Conservation (phyloP, 345 rosid species). For the Camelina neglecta region DNA sequence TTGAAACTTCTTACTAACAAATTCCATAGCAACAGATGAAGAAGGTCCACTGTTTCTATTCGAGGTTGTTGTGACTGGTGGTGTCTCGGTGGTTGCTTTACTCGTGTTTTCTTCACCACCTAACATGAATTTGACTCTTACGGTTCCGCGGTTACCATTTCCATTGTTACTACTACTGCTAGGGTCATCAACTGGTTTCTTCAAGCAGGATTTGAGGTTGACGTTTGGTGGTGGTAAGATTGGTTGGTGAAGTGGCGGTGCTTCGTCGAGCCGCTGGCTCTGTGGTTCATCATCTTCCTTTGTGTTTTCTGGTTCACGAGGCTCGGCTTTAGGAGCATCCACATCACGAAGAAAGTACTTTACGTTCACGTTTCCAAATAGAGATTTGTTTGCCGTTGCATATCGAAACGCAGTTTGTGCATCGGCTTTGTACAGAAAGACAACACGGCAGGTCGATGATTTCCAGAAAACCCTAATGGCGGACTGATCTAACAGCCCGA, state of each 20-base stretch:
- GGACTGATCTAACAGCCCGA: slow-evolving; percentile 84
- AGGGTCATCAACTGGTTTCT: slow-evolving; percentile 57
- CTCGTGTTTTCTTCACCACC: slow-evolving; percentile 71
- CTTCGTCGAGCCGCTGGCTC: slow-evolving; percentile 42
- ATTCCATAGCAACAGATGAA: slow-evolving; percentile 75
- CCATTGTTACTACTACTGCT: slow-evolving; percentile 54
- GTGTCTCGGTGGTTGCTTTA: slow-evolving; percentile 43
- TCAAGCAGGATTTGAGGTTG: slow-evolving; percentile 85
- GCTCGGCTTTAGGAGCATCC: slow-evolving; percentile 65
- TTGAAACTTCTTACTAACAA: slow-evolving; percentile 90
- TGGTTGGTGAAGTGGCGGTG: slow-evolving; percentile 48
- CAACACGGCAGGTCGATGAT: slow-evolving; percentile 88
- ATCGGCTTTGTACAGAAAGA: slow-evolving; percentile 78
- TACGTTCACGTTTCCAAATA: slow-evolving; percentile 78
- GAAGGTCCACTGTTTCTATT: slow-evolving; percentile 55
- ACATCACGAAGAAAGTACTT: slow-evolving; percentile 72
- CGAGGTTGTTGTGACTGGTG: slow-evolving; percentile 44
- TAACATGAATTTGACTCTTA: slow-evolving; percentile 94
- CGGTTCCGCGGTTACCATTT: slow-evolving; percentile 49
- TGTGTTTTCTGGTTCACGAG: slow-evolving; percentile 49
- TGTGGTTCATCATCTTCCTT: slow-evolving; percentile 44
- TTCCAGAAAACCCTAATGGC: slow-evolving; percentile 95
- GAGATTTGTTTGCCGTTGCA: slow-evolving; percentile 66
- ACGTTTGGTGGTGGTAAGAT: slow-evolving; percentile 48
- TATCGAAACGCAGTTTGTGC: slow-evolving; percentile 82